These are phyloP conservation scores for Colletotrichum siamense DNA, from an alignment of 2,329 filamentous ascomycete genomes.

Conservation along the genomic window DNA sequence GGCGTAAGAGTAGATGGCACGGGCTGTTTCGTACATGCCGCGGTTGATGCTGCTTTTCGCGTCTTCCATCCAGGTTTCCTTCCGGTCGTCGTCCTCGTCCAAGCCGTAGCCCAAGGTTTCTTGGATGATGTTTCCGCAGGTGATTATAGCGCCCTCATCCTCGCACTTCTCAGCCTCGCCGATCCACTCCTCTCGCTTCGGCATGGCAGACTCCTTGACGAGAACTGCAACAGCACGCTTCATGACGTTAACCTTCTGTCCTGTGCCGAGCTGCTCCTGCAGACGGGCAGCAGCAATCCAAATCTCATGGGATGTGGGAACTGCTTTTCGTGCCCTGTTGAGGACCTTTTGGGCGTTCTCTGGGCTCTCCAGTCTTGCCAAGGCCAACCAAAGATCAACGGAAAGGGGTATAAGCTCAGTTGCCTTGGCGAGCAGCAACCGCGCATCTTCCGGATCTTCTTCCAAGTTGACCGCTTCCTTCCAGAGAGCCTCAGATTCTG, in stretches of 20 bases:
- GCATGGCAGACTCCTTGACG: constrained; percentile 92
- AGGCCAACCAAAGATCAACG: constrained; percentile 92
- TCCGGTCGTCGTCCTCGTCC: constrained; percentile 95
- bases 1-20: constrained; percentile 92
- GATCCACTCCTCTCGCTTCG: constrained; percentile 97
- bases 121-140: constrained; percentile 87
- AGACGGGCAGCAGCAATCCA: constrained; percentile 95
- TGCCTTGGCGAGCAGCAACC: constrained; percentile 88
- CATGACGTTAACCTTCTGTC: constrained; percentile 87
- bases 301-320: constrained; percentile 92
- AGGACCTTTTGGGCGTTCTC: constrained; percentile 94
- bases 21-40: constrained; percentile 86
- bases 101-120: constrained; percentile 93
- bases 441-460: constrained; percentile 87
- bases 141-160: constrained; percentile 84
- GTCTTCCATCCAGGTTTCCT: constrained; percentile 95
- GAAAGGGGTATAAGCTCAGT: constrained; percentile 94
- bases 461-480: constrained; percentile 97
- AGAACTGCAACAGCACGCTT: constrained; percentile 89
- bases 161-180: constrained; percentile 93
- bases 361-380: constrained; percentile 86
- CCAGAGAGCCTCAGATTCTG: constrained; percentile 96
- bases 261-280: constrained; percentile 85
- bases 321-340: constrained; percentile 92
- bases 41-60: constrained; percentile 81